Percentiles rank a stretch among this genome's conserved stretches.
Evolutionary conservation across 2,329 filamentous ascomycete species (phyloP).

Genomic region (Scedosporium apiospermum): DNA sequence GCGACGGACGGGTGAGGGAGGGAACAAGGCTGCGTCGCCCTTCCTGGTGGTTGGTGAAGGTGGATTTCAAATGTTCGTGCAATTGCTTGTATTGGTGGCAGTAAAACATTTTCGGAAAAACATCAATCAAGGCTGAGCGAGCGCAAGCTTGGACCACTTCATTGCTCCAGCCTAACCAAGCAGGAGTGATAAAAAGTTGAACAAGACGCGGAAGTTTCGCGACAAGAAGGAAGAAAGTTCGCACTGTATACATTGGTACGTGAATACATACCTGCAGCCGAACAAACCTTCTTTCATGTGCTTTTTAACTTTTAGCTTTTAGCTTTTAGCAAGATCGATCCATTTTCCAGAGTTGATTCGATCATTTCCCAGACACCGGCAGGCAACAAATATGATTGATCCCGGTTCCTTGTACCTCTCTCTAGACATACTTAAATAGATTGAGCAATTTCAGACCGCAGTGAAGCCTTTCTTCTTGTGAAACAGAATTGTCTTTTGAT

Average conservation of each 20-base stretch:
- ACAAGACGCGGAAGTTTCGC: conserved; percentile 9
- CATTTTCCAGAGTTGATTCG: no score
- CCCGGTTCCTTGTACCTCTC: no score
- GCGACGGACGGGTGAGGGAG: not conserved
- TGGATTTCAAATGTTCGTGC: not conserved
- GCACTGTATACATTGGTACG: no score
- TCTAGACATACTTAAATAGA: no score
- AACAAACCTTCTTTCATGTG: not conserved
- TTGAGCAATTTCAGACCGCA: not conserved
- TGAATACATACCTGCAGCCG: not conserved
- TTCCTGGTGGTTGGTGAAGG: not conserved
- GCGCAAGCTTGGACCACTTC: conserved; percentile 4
- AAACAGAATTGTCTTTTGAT: not conserved
- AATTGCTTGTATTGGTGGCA: not conserved
- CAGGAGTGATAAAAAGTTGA: conserved; percentile 4
- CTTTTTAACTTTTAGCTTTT: no score
- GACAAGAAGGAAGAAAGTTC: not conserved
- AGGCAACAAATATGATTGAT: no score
- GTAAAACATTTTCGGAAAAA: conserved; percentile 2
- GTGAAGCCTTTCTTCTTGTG: not conserved
- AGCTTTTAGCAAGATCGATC: not conserved
- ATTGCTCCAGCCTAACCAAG: not conserved
- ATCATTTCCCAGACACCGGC: not conserved
- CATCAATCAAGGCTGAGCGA: conserved; percentile 3
- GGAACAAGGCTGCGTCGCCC: not conserved